Evolutionary conservation across 805 yeast genomes (phyloP).

Genomic region (Candida tibetensis): DNA sequence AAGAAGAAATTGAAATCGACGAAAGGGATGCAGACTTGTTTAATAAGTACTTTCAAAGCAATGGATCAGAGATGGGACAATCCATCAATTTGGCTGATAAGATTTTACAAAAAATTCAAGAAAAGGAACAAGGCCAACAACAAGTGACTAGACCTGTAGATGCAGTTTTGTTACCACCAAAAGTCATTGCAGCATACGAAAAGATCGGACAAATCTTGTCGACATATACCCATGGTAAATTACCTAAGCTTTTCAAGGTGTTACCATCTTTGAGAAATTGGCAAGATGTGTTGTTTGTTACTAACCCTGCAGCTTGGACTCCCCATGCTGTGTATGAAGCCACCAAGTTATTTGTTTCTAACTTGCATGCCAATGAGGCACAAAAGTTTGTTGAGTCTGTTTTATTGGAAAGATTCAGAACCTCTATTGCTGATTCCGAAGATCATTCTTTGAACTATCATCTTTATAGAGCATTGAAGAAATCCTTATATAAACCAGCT

Average conservation of each 20-base stretch:
- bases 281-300: conserved; percentile 92
- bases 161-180: conserved; percentile 88
- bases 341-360: conserved; percentile 88
- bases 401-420: conserved; percentile 68
- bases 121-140: conserved; percentile 48
- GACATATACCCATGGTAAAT: conserved; percentile 91
- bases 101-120: conserved; percentile 84
- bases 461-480: conserved; percentile 85
- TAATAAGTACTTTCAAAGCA: conserved; percentile 63
- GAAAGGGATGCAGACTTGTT: conserved; percentile 83
- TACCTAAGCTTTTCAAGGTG: conserved; percentile 95
- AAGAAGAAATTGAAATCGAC: conserved; percentile 65
- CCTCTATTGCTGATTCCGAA: conserved; percentile 67
- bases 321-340: conserved; percentile 95
- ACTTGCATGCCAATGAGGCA: conserved; percentile 81
- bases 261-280: conserved; percentile 90
- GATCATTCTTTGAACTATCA: conserved; percentile 86
- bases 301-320: conserved; percentile 92
- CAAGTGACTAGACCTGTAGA: conserved; percentile 48
- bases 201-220: conserved; percentile 85
- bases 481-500: conserved; percentile 92
- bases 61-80: conserved; percentile 36
- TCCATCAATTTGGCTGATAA: conserved; percentile 83
- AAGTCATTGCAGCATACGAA: conserved; percentile 91
- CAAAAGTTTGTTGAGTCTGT: conserved; percentile 74